Conservation (phyloP, 2,329 filamentous ascomycete genomes). For the Colletotrichum lini region DNA sequence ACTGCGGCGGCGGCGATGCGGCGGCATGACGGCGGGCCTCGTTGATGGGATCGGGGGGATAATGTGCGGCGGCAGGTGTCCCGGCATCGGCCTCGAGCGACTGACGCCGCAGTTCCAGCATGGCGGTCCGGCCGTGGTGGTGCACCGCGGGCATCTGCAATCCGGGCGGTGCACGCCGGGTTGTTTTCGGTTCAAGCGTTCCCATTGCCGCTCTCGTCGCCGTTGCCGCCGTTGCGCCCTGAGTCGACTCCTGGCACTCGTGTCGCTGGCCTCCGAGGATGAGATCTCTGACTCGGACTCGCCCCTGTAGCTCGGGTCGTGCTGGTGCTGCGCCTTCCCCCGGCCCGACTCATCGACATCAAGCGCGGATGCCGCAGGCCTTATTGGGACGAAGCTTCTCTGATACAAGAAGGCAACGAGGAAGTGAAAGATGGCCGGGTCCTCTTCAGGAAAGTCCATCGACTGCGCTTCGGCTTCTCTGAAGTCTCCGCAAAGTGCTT, state of each 20-base stretch:
- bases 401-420: constrained; percentile 67
- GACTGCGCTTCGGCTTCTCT: constrained; percentile 61
- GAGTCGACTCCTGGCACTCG: constrained; percentile 52
- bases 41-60: constrained; percentile 31
- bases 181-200: constrained; percentile 58
- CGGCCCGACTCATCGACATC: constrained; percentile 57
- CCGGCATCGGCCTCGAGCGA: constrained; percentile 49
- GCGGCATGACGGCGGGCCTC: constrained; percentile 27
- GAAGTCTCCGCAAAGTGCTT: constrained; percentile 63
- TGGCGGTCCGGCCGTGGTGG: constrained; percentile 50
- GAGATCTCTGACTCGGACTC: constrained; percentile 53
- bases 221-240: constrained; percentile 52
- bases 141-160: constrained; percentile 60
- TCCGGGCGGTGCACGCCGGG: constrained; percentile 60
- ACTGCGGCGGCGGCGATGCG: constrained; percentile 39
- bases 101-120: constrained; percentile 60
- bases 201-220: constrained; percentile 54
- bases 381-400: constrained; percentile 61
- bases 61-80: constrained; percentile 44
- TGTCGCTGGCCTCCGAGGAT: constrained; percentile 53
- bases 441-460: constrained; percentile 65
- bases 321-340: constrained; percentile 54
- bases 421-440: constrained; percentile 66
- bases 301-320: constrained; percentile 48
- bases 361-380: constrained; percentile 57